Evolutionary conservation across 164 flowering plant species (phyloP).

Genomic region (Euptelea pleiosperma): DNA sequence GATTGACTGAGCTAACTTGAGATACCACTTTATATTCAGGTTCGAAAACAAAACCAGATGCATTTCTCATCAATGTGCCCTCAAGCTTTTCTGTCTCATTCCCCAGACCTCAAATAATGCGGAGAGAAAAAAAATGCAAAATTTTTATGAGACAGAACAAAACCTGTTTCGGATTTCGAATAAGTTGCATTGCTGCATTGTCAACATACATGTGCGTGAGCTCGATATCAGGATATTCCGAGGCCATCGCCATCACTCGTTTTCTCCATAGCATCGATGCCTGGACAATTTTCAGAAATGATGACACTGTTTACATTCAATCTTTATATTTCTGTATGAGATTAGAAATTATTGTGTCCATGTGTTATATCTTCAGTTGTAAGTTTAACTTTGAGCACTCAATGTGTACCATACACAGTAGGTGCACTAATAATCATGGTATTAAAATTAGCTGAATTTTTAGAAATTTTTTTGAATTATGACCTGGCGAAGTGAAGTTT

Average conservation of each 20-base stretch:
- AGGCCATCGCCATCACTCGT: constrained; percentile 62
- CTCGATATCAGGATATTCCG: constrained; percentile 89
- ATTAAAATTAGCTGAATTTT: no score
- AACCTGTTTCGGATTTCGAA: constrained; percentile 96
- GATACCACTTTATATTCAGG: no score
- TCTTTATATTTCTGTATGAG: not conserved
- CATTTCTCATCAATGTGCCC: no score
- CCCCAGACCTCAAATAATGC: not conserved
- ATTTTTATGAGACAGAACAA: not conserved
- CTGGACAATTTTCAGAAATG: constrained; percentile 35
- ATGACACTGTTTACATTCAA: not conserved
- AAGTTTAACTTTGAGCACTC: no score
- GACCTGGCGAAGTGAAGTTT: no score
- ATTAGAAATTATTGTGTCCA: not conserved
- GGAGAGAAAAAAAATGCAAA: not conserved
- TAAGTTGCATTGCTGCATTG: constrained; percentile 98
- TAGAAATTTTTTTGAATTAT: no score
- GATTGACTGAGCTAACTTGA: no score
- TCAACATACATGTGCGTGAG: constrained; percentile 98
- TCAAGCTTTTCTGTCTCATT: not conserved
- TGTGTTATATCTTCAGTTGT: no score
- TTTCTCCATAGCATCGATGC: constrained; percentile 97
- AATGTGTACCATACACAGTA: no score
- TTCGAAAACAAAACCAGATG: no score
- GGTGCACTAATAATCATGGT: no score